Evolutionary conservation across 176 grass and related monocot genomes (phyloP).

Genomic region (Saccharum officinarum): DNA sequence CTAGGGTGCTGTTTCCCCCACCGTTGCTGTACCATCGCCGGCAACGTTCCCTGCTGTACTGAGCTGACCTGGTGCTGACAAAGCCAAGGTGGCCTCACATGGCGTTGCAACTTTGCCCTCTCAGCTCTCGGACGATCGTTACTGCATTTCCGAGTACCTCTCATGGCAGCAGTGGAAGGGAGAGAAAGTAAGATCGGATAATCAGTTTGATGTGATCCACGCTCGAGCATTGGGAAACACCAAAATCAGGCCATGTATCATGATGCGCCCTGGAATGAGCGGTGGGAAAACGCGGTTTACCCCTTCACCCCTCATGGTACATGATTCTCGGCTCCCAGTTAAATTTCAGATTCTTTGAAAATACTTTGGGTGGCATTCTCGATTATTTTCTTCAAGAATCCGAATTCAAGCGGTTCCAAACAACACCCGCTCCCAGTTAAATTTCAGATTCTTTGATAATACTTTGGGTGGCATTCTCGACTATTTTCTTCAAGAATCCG

Average conservation of each 20-base stretch:
- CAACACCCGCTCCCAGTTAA: neutral
- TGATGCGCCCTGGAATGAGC: neutral
- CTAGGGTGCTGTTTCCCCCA: neutral
- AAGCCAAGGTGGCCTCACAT: slow-evolving; percentile 25
- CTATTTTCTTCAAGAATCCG: no score
- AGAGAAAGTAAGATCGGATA: neutral
- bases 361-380: no score
- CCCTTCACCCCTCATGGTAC: neutral
- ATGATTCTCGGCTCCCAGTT: neutral
- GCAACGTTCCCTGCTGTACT: neutral
- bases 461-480: no score
- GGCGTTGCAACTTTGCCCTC: slow-evolving; percentile 10
- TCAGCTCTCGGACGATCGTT: slow-evolving; percentile 4
- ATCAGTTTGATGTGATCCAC: slow-evolving; percentile 2
- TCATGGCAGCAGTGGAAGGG: neutral
- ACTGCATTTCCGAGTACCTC: neutral
- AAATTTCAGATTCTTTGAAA: neutral
- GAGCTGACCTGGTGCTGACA: slow-evolving; percentile 2
- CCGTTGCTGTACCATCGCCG: neutral
- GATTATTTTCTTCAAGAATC: no score
- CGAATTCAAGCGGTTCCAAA: neutral
- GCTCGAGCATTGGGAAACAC: slow-evolving; percentile 16
- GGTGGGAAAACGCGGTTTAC: neutral
- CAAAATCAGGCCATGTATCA: slow-evolving; percentile 11
- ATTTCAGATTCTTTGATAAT: neutral